phyloP scores from a whole-genome alignment of 176 grass and related monocot species.

The Ensete glaucum region DNA sequence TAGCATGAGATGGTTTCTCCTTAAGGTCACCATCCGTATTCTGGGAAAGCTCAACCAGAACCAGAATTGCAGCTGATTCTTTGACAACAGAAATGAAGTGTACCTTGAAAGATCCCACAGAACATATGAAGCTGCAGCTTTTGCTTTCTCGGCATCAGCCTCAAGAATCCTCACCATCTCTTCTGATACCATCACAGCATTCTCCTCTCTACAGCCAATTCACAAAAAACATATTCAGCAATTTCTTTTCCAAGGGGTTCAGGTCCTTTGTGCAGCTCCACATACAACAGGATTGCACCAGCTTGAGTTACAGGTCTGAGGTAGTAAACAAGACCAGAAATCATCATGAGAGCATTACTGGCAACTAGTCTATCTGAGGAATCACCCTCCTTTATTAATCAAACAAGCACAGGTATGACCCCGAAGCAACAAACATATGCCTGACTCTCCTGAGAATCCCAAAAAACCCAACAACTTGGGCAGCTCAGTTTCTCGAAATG shows the following conservation, averaged over 20 bases:
- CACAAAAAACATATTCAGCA: slow-evolving; percentile 15
- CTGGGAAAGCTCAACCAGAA: slow-evolving; percentile 1
- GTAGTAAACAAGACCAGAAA: slow-evolving; percentile 14
- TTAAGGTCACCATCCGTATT: neutral
- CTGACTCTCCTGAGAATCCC: slow-evolving; percentile 13
- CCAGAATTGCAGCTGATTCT: slow-evolving; percentile 3
- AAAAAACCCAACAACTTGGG: slow-evolving; percentile 7
- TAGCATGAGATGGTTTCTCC: slow-evolving; percentile 8
- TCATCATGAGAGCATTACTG: slow-evolving; percentile 13
- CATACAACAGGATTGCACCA: slow-evolving; percentile 8
- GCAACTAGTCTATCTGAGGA: slow-evolving; percentile 3
- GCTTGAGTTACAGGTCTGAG: neutral
- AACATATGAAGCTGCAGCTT: slow-evolving; percentile 13
- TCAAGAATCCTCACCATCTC: slow-evolving; percentile 19
- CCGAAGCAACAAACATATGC: slow-evolving; percentile 16
- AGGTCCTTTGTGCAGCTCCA: slow-evolving; percentile 5
- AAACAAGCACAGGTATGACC: slow-evolving; percentile 8
- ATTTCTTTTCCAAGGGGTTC: slow-evolving; percentile 23
- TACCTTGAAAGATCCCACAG: slow-evolving; percentile 15
- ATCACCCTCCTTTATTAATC: slow-evolving; percentile 7
- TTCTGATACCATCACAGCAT: slow-evolving; percentile 14
- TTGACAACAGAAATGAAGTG: slow-evolving; percentile 1
- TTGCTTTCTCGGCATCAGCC: neutral
- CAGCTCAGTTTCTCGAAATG: neutral
- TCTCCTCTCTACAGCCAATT: slow-evolving; percentile 13